Evolutionary conservation across 2,329 filamentous ascomycete species (phyloP).

Genomic region (Hymenoscyphus linearis): DNA sequence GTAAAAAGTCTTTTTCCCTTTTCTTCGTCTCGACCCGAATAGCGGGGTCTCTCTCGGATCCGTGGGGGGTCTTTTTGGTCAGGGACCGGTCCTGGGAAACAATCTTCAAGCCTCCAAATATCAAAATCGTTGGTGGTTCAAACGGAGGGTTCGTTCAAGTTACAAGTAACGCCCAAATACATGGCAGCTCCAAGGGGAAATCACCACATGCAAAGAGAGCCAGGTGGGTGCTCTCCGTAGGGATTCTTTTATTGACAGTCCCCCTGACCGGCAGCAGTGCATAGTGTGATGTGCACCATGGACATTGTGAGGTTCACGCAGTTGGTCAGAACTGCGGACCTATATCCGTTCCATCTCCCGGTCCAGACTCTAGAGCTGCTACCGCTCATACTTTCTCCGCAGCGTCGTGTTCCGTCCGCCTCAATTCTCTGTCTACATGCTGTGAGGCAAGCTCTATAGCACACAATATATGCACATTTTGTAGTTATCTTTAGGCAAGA

Average conservation of each 20-base stretch:
- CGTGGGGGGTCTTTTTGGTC: background rate
- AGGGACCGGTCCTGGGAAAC: background rate
- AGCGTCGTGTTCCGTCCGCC: background rate
- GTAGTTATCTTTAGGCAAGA: background rate
- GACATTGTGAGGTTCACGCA: background rate
- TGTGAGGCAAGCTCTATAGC: background rate
- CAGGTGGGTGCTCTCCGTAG: slow-evolving; percentile 12
- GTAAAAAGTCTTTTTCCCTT: background rate
- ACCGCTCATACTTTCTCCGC: slow-evolving; percentile 3
- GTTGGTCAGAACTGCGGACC: background rate
- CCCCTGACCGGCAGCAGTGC: slow-evolving; percentile 13
- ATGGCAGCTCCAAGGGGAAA: background rate
- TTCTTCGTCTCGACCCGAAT: background rate
- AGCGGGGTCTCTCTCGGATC: background rate
- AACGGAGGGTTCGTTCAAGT: background rate
- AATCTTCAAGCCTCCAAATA: background rate
- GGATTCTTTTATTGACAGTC: slow-evolving; percentile 22
- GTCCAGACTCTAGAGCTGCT: background rate
- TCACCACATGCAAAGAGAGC: background rate
- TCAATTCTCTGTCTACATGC: background rate
- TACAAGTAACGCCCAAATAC: background rate
- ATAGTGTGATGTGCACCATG: background rate
- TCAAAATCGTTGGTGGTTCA: slow-evolving; percentile 10
- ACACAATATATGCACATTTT: background rate
- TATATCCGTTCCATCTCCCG: background rate